Conservation (phyloP, 1,284 basidiomycete genomes). For the Ceratobasidium sp. region DNA sequence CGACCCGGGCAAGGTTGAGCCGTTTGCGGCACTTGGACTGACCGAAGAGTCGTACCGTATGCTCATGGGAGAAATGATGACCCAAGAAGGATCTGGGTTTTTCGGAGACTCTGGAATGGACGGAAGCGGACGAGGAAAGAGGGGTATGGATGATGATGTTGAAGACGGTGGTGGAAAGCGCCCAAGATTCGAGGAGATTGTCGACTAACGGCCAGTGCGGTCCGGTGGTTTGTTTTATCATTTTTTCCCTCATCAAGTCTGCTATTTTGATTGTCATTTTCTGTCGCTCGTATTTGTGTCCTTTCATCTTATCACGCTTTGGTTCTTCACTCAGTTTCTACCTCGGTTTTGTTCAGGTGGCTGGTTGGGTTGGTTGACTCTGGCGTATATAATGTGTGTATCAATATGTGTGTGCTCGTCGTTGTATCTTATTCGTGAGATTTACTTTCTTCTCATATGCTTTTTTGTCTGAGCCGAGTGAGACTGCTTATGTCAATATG, state of each 20-base stretch:
- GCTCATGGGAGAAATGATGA: conserved; percentile 35
- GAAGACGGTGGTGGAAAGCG: conserved; percentile 31
- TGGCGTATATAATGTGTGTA: conserved; percentile 30
- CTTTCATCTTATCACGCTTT: not conserved
- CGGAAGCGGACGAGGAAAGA: conserved; percentile 5
- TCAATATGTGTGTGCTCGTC: conserved; percentile 26
- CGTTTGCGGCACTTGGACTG: conserved; percentile 33
- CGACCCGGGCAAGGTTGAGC: conserved; percentile 23
- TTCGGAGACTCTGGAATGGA: not conserved
- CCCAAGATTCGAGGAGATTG: conserved; percentile 36
- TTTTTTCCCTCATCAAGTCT: not conserved
- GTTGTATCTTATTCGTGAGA: conserved; percentile 38
- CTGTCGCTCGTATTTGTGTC: not conserved
- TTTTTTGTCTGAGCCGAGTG: not conserved
- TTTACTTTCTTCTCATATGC: conserved; percentile 9
- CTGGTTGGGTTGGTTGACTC: conserved; percentile 9
- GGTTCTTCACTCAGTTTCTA: conserved; percentile 13
- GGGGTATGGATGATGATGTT: conserved; percentile 15
- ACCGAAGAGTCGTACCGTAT: conserved; percentile 36
- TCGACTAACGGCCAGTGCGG: conserved; percentile 2
- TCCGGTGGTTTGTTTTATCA: not conserved
- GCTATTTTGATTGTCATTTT: conserved; percentile 13
- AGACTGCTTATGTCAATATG: not conserved
- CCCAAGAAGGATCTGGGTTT: not conserved
- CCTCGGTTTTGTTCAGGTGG: not conserved